Base-by-base conservation (phyloP, 768 basidiomycete genomes). In the Termitomyces sp. region DNA sequence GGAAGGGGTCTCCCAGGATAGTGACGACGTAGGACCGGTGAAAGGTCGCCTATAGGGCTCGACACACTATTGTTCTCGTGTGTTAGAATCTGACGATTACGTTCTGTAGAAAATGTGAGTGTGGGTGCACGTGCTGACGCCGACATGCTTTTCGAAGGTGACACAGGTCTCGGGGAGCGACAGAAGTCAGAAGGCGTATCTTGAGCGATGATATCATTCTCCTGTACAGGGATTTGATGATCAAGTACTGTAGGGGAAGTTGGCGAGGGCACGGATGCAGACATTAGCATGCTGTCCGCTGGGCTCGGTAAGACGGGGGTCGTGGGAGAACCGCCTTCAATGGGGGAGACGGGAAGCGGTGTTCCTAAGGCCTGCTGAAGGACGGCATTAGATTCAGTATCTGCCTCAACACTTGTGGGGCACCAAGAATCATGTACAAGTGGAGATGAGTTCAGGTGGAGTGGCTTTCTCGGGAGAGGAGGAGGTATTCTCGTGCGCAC, bases 1-100 rank as follows among this genome's bases (percentile, higher is more conserved):
- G 85, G 85, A n/a, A 86, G 73, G 37, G 85, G 85, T 39, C 85
- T 68, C 4, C 85, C 81, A 27, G 75, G 74, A 64, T 84, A 85
- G 66, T 83, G 84, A 56, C 74, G 78, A 12, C 74, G 69, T 9
- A 65, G 53, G 24, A 62, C 67, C 3, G 67, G 69, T 15, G 65
- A 66, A 62, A 65, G 64, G 2, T 72, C 66, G n/a, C 70, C 69
- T 12, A 50, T 55, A 45, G 65, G 30, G 18, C 45, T 59, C 12
- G 47, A 36, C 5, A 34, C 20, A 2, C 13, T n/a, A 34, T 24
- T 34, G 33, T 20, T 24, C 27, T 49, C 46, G 22, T 15, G 4
- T 8, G 20, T 24, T 22, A 41, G 5, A 12, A 53, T 33, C 1
- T 30, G 37, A 44, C 16, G 18, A 31, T 15, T 9, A 20, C 16